Evolutionary conservation across 1,139 yeast species (phyloP).

Genomic region (Saccharomyces hybrid): DNA sequence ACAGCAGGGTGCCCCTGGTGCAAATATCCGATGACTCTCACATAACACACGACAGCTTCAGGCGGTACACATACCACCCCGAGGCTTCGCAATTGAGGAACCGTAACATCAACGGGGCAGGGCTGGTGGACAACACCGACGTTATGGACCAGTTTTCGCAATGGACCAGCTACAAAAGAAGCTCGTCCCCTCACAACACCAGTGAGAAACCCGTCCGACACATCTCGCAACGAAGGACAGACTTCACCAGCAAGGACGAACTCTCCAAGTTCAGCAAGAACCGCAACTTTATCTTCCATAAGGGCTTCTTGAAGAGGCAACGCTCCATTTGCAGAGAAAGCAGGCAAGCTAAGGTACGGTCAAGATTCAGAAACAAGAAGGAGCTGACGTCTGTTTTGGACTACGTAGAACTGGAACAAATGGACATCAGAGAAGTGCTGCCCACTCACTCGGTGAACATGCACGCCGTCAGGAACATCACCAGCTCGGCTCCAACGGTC

Average conservation of each 20-base stretch:
- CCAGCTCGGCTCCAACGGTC: background rate
- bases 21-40: background rate
- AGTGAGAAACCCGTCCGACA: background rate
- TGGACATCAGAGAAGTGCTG: background rate
- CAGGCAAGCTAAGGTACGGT: background rate
- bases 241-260: constrained; percentile 21
- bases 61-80: background rate
- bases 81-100: background rate
- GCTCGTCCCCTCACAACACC: background rate
- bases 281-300: constrained; percentile 22
- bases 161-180: background rate
- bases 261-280: constrained; percentile 9
- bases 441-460: background rate
- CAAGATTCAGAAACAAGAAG: constrained; percentile 1
- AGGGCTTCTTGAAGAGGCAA: constrained; percentile 22
- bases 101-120: background rate
- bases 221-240: constrained; percentile 18
- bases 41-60: background rate
- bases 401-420: constrained; percentile 1
- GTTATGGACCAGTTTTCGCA: background rate
- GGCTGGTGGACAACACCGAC: background rate
- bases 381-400: constrained; percentile 3
- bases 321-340: background rate
- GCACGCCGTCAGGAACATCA: background rate
- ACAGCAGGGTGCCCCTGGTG: background rate